Evolutionary conservation across 805 yeast genomes (phyloP), one percentile per base, ranked within the genome.

Genomic region (Starmerella gropengiesseri): DNA sequence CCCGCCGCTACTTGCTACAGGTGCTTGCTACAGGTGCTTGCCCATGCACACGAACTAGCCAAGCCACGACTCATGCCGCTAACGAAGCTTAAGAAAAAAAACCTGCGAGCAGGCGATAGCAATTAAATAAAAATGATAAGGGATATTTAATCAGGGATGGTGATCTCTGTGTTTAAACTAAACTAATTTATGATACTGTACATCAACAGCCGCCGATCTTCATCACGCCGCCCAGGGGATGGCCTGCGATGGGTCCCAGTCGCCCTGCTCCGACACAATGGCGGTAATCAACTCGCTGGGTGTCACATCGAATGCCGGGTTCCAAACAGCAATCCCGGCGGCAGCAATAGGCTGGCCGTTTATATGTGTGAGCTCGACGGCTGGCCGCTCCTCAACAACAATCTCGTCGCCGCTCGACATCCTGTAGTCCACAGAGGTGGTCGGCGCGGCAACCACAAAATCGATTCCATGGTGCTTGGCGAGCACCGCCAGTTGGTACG

Each of bases 261-360:
- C 77, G 3, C 74, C 73, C 42, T 75, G 73, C 62, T 89, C 97
- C 1, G 96, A 89, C 27, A 89, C 84, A 46, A 91, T 85, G 46
- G 85, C 82, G 57, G 86, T 95, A 42, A 89, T 86, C 29, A 80
- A 64, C 34, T 70, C 71, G 54, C 78, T 77, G 0, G 95, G 95
- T 3, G 97, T 85, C 13, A 91, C 85, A 57, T 89, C 98, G 56
- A 89, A 89, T 0, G 96, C 81, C 1, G 98, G 98, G 56, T 91
- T 91, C 96, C 96, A 89, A 2, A 86, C 95, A 4, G 70, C 65
- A 25, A 87, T 79, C 0, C 80, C 81, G 2, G 81, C 81, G 3
- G 97, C 91, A 1, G 95, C 95, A 20, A 79, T 64, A 4, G 69
- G 65, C 11, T 75, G 77, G 21, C 97, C 97, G 47, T 73, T 71